Base-by-base conservation (phyloP, 148 eudicot species). In the Nepenthes gracilis region DNA sequence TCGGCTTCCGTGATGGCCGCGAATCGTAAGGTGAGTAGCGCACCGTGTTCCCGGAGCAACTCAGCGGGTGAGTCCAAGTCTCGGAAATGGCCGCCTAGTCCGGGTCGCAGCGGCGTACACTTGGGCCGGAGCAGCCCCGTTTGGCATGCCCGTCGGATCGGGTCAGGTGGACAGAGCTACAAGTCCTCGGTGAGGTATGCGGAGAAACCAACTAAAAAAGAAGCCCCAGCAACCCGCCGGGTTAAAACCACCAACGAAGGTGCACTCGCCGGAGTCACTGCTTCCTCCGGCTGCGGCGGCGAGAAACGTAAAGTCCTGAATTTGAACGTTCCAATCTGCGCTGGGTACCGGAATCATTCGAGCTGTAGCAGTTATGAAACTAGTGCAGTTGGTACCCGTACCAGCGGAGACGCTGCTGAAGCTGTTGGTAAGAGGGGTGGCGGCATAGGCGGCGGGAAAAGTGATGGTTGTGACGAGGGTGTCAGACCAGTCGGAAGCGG, bases 41-140 rank as follows among this genome's bases (percentile, higher is more conserved):
- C 96, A 43, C 96, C 96, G 7, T 88, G 96, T 37, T 88, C 96
- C 1, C 57, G 96, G 64, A 85, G 93, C 34, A 88, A 88, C 74
- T 88, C 96, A 0, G 79, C 81, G 0, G 86, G 92, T 1, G 91
- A 85, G 62, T 82, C 90, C 0, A 85, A 85, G 67, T 65, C 81
- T 2, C 59, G 73, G 47, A 32, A 83, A 73, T 75, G 75, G 79
- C 87, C 87, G 14, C 64, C 36, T 35, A 78, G 80, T 54, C 83
- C 86, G 36, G 63, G 72, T 60, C 67, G 87, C 23, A 73, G 54
- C n/a, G 82, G 81, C 52, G 88, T 85, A 40, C 83, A 83, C 60
- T 55, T 85, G 73, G 92, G 89, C 50, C 80, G 96, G 70, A 61
- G 78, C 47, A 88, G 92, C 62, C 96, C 96, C 9, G 87, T 88